A percentile compares a stretch with the other conserved stretches of the same genome.
Evolutionary conservation across 148 eudicot species (phyloP).

Genomic region (Vaccinium vitisidaea): DNA sequence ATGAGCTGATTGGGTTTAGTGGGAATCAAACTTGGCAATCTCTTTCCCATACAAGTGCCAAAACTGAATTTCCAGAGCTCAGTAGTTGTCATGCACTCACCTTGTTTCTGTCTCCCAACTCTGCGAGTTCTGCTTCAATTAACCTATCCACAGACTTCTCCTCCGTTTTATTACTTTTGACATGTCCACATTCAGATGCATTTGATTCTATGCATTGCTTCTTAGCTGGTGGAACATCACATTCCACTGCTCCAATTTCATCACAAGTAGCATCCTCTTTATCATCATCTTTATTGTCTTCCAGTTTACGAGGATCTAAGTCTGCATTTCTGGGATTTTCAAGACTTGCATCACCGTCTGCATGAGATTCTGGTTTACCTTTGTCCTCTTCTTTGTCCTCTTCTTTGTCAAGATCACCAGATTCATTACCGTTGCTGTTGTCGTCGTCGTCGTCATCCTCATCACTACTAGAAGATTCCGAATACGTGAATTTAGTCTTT

Average conservation of each 20-base stretch:
- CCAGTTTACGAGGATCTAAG: conserved; percentile 20
- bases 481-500: conserved; percentile 60
- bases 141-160: conserved; percentile 74
- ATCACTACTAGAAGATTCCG: conserved; percentile 63
- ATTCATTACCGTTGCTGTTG: conserved; percentile 27
- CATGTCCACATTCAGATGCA: conserved; percentile 27
- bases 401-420: conserved; percentile 22
- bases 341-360: conserved; percentile 23
- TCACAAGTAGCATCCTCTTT: conserved; percentile 25
- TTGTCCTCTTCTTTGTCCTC: conserved; percentile 33
- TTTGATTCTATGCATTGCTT: conserved; percentile 50
- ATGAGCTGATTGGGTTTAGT: not conserved
- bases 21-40: not conserved
- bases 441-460: conserved; percentile 44
- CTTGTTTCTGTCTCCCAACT: conserved; percentile 82
- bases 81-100: conserved; percentile 34
- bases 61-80: not conserved
- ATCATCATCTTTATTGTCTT: conserved; percentile 21
- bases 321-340: conserved; percentile 22
- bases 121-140: conserved; percentile 87
- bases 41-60: not conserved
- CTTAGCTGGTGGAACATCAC: conserved; percentile 52
- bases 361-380: conserved; percentile 25
- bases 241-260: conserved; percentile 26
- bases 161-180: conserved; percentile 33